Evolutionary conservation across 1,284 basidiomycete genomes (phyloP), one percentile per base, ranked within the genome.

Genomic region (Cryptococcus sp.): DNA sequence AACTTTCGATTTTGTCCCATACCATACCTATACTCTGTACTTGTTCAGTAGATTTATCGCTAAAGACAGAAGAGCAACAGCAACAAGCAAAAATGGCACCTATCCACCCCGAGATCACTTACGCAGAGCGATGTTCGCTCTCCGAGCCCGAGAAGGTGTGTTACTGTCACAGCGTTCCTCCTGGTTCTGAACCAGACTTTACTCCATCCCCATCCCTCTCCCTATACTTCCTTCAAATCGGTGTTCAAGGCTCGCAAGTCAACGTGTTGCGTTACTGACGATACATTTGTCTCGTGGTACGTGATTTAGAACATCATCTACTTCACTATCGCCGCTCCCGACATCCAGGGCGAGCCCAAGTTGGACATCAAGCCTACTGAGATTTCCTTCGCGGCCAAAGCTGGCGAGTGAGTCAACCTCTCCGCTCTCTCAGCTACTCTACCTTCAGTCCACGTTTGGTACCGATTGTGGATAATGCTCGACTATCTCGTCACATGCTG

Each of bases 51-150:
- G 7, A 35, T 13, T 41, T 39, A 41, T 16, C 19, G 46, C 30
- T 19, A 46, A 35, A 41, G 22, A 42, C 39, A 13, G 19, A 25
- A 46, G 39, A 54, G 30, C 39, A 41, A 50, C 20, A 47, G 43
- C 47, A 47, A 40, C 41, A 19, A 58, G 16, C 45, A 47, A 72
- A 60, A 56, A 78, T 77, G 75, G 66, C 75, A 48, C 69, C 71
- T 61, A 65, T 77, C 62, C 90, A 93, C 79, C 91, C 93, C 47
- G 91, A 95, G 80, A 82, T 94, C 54, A 82, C 91, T 3, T 96
- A 92, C 90, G 92, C 93, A 51, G 91, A 96, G 79, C 85, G 93
- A 67, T 90, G 87, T 80, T 89, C 86, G 27, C 82, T 80, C 22
- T 68, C 80, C 10, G 85, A 83, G 22, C 82, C 86, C 48, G 83